Conservation (phyloP, 2,329 filamentous ascomycete species). For the Endocalyx cinctus region DNA sequence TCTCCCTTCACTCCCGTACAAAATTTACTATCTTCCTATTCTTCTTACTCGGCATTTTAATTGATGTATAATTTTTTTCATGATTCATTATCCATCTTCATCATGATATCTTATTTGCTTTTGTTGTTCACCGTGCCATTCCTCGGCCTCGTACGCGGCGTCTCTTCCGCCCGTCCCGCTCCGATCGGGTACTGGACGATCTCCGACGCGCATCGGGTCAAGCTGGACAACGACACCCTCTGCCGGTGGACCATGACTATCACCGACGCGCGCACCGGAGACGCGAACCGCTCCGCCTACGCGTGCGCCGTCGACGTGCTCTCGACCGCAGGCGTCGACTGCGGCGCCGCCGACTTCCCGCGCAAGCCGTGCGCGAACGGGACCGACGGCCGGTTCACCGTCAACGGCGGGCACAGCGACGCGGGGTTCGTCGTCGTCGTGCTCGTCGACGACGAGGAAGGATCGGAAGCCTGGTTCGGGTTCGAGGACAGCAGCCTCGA, state of each 20-base stretch:
- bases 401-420: slow-evolving; percentile 13
- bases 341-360: too few species aligned
- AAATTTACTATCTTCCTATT: too few species aligned
- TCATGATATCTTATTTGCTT: too few species aligned
- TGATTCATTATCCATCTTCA: too few species aligned
- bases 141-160: too few species aligned
- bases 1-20: too few species aligned
- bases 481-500: slow-evolving; percentile 16
- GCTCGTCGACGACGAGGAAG: slow-evolving; percentile 4
- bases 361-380: too few species aligned
- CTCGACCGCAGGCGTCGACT: slow-evolving; percentile 7
- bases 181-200: slow-evolving; percentile 9
- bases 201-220: slow-evolving; percentile 8
- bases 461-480: slow-evolving; percentile 12
- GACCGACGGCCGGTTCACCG: too few species aligned
- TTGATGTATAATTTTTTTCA: too few species aligned
- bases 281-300: slow-evolving; percentile 1
- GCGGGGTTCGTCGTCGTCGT: slow-evolving; percentile 14
- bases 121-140: too few species aligned
- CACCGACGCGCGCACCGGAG: background rate
- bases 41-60: too few species aligned
- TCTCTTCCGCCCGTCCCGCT: too few species aligned
- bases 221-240: background rate
- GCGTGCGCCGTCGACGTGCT: slow-evolving; percentile 4
- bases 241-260: slow-evolving; percentile 15